Evolutionary conservation across 768 basidiomycete genomes (phyloP), one percentile per base, ranked within the genome.

Genomic region (Phylloporus arenicola): DNA sequence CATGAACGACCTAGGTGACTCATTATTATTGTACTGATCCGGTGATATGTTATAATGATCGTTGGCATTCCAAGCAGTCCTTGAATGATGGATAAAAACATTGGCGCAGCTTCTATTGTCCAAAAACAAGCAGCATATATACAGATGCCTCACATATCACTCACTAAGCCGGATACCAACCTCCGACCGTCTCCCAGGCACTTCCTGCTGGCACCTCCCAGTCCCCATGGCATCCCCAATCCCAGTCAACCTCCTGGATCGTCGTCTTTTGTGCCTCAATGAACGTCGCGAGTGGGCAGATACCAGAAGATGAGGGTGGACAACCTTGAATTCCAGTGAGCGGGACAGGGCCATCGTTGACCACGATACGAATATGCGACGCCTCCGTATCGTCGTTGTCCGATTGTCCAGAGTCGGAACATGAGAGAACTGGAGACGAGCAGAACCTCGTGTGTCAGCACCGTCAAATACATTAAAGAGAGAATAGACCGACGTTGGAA

Each of bases 321-420:
- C 92, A 95, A 6, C 86, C 88, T 13, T 73, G 74, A 55, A 94
- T 78, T 10, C 85, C 82, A 0, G 83, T 87, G 19, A 94, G 76
- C 5, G 92, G 92, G 0, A 82, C 82, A 2, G 88, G 84, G 0
- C 83, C 92, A 59, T 96, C 92, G 69, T 95, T 94, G 64, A 94
- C 78, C 54, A 94, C 82, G 58, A 92, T 73, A 4, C 92, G 82
- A 54, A 94, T 87, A 55, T 91, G 82, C 3, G 57, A 12, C 70
- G 75, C 27, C 12, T 55, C 69, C 68, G 19, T 6, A 75, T 70
- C 22, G n/a, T 73, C 72, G 16, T 71, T 64, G 12, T 24, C 14
- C 0, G 54, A 37, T 22, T 17, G 27, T 20, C n/a, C 48, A 1
- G 46, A 22, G 19, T 56, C 44, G 0, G 64, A 52, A 57, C 86